Base-by-base conservation (phyloP, 306 rosid species). In the Notholithocarpus densiflorus region DNA sequence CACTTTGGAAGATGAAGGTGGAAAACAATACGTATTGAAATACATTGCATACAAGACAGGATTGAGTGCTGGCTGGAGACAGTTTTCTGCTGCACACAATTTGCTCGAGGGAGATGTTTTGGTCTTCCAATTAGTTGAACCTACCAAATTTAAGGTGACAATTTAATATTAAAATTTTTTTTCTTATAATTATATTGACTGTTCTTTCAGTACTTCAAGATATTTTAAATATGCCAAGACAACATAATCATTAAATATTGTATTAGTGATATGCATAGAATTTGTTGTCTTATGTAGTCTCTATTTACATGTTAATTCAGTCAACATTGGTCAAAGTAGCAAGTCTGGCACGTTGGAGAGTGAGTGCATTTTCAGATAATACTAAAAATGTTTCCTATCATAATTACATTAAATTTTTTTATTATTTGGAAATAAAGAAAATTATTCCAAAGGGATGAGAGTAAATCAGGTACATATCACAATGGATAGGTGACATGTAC, bases 1-100 rank as follows among this genome's bases (percentile, higher is more conserved):
- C 55, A 88, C 79, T 77, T 85, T 94, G 83, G 97, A 90, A 86
- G 95, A 94, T 82, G 97, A 94, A 81, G 81, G 77, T 76, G 97
- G 93, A 61, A 92, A 74, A 85, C 92, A 87, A 55, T 87, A 79
- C 79, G 86, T 81, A 19, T 79, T 80, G 31, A 94, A 94, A 80
- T 94, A 88, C 83, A 87, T 94, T 72, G 98, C 98, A 9, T 88
- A 75, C 79, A 94, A 91, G 86, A 87, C 94, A 20, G 98, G 98
- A 68, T 75, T 94, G 56, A 88, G 98, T 72, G 89, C 98, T 82
- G 98, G 98, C 61, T 94, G 98, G 97, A 92, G 97, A 80, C 98
- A 92, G 81, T 94, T 92, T 82, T 89, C 94, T 75, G 97, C 82
- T 75, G 87, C 86, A 20, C 97, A 94, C 86, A 92, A 88, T 75